phyloP scores from a whole-genome alignment of 2,329 filamentous ascomycete genomes.

The Talaromyces atroroseus region DNA sequence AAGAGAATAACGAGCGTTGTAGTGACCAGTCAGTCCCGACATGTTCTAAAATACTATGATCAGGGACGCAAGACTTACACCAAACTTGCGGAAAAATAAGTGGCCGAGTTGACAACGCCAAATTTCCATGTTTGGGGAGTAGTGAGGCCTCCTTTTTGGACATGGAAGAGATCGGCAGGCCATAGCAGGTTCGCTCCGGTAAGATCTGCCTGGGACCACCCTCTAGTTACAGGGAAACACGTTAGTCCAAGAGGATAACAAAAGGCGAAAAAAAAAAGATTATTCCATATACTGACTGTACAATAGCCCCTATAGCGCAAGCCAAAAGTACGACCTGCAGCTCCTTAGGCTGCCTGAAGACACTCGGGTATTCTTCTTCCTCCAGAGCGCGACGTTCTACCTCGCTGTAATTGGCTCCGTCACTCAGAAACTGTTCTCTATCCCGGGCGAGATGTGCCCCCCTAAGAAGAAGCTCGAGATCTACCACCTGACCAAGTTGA shows the following conservation, averaged over 20 bases:
- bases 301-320: conserved; percentile 28
- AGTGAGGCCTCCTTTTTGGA: conserved; percentile 3
- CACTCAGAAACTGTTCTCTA: conserved; percentile 1
- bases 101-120: conserved; percentile 26
- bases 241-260: neutral
- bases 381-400: conserved; percentile 11
- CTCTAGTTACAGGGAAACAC: conserved; percentile 10
- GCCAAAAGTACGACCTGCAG: conserved; percentile 27
- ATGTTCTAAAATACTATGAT: neutral
- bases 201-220: conserved; percentile 28
- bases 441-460: conserved; percentile 13
- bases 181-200: conserved; percentile 30
- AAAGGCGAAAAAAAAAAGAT: neutral
- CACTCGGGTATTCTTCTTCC: conserved; percentile 10
- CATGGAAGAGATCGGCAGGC: conserved; percentile 22
- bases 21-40: neutral
- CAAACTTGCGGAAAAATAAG: conserved; percentile 27
- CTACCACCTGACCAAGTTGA: conserved; percentile 10
- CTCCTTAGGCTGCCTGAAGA: conserved; percentile 25
- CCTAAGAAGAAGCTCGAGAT: conserved; percentile 9
- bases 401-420: neutral
- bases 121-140: conserved; percentile 20
- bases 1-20: conserved; percentile 26
- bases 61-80: conserved; percentile 13
- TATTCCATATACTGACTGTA: conserved; percentile 19